A percentile compares a stretch with the other conserved stretches of the same genome.
Evolutionary conservation across 2,329 filamentous ascomycete genomes (phyloP).

Genomic region (Leptographium flavum): DNA sequence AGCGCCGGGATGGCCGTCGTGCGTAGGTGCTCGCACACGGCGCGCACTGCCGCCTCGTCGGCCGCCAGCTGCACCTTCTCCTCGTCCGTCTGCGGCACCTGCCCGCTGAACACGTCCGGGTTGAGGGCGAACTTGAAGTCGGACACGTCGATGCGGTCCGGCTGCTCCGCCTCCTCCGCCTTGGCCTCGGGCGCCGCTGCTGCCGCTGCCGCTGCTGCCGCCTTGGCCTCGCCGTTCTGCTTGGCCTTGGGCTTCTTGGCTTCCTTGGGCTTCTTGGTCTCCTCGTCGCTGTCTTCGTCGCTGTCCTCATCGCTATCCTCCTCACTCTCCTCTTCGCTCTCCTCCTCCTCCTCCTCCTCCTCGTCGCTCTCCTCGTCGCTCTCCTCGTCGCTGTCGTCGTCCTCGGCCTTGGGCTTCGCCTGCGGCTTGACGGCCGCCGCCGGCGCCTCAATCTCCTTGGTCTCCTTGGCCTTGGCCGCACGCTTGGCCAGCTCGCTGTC

Average conservation of each 20-base stretch:
- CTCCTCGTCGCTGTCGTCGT: conserved; percentile 20
- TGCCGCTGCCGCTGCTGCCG: too few relatives aligned
- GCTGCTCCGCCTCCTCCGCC: conserved; percentile 19
- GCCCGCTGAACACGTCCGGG: conserved; percentile 89
- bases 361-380: background rate
- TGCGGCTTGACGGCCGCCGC: background rate
- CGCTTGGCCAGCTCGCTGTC: conserved; percentile 60
- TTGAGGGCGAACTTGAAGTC: conserved; percentile 83
- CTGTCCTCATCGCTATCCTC: background rate
- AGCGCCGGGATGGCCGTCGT: conserved; percentile 71
- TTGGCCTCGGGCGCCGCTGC: conserved; percentile 12
- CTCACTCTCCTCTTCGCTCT: background rate
- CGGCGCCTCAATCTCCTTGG: background rate
- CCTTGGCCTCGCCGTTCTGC: background rate
- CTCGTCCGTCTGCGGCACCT: conserved; percentile 75
- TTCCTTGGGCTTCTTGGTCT: background rate
- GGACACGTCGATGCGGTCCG: conserved; percentile 70
- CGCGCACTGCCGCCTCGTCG: conserved; percentile 80
- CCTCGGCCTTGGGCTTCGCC: background rate
- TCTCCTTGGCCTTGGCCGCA: conserved; percentile 1
- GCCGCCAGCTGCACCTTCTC: conserved; percentile 72
- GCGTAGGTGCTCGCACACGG: conserved; percentile 65
- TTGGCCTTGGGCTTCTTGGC: background rate
- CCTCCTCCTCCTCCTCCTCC: background rate
- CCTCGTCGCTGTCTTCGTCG: background rate